These are phyloP conservation scores for Melastoma malabathricum DNA, from an alignment of 345 rosid species.

Conservation along the genomic window DNA sequence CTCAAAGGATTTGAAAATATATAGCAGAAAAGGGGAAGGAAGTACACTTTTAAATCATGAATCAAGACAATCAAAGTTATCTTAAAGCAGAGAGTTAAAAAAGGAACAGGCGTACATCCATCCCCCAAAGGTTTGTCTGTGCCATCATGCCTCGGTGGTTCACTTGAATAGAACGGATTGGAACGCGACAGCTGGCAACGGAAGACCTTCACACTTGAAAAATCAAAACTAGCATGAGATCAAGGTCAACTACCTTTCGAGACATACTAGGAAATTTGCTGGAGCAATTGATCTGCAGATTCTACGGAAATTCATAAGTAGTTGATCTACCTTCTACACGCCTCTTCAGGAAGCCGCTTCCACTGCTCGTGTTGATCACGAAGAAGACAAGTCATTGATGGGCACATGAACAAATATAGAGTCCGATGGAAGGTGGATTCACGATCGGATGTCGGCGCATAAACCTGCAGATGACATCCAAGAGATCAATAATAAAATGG, in stretches of 20 bases:
- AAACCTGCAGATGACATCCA: slow-evolving; percentile 33
- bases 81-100: background rate
- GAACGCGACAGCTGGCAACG: slow-evolving; percentile 65
- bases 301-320: too few relatives aligned
- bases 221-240: slow-evolving; percentile 10
- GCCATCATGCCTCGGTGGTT: slow-evolving; percentile 45
- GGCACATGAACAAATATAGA: slow-evolving; percentile 67
- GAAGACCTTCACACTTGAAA: slow-evolving; percentile 63
- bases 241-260: background rate
- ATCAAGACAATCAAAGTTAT: too few relatives aligned
- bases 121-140: slow-evolving; percentile 33
- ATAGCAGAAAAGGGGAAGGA: too few relatives aligned
- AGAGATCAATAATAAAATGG: slow-evolving; percentile 1
- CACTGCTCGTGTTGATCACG: slow-evolving; percentile 93
- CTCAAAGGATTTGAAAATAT: too few relatives aligned
- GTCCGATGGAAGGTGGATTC: slow-evolving; percentile 76
- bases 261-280: background rate
- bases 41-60: too few relatives aligned
- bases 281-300: background rate
- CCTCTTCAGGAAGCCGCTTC: slow-evolving; percentile 44
- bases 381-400: slow-evolving; percentile 71
- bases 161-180: slow-evolving; percentile 67
- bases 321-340: slow-evolving; percentile 44
- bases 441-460: slow-evolving; percentile 56
- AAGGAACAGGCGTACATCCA: slow-evolving; percentile 43